Base-by-base conservation (phyloP, 352 stramenopile genomes). In the Phytophthora sojae region DNA sequence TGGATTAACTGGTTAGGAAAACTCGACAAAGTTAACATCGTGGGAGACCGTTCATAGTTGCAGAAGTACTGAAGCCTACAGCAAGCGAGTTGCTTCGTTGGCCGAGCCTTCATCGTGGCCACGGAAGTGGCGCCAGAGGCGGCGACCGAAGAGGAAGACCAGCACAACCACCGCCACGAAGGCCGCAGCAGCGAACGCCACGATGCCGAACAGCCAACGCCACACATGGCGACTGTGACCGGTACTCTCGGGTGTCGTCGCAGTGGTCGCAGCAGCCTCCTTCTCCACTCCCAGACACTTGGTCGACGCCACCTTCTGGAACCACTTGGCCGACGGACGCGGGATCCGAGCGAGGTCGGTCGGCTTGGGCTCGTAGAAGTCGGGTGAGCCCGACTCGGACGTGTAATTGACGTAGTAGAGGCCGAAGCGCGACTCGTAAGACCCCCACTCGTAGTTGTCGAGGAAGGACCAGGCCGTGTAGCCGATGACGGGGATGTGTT, bases 391-490 rank as follows among this genome's bases (percentile, higher is more conserved):
- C 7, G 59, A 57, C 39, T 76, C 14, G 5, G 58, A 71, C 67
- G 78, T 81, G 50, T 76, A 86, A 55, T 86, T 76, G 56, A 89
- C 79, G 60, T 89, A 81, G 59, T 83, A 85, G 2, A 89, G 42
- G 0, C 79, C 81, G 37, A 84, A 89, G 54, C 81, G 78, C 3
- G 75, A 67, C 2, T 64, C 61, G 50, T 73, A 84, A 44, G 66
- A 73, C 6, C 66, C 66, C 66, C 66, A 73, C 66, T 73, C 66
- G 54, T 69, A 73, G 55, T 73, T 73, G 35, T 73, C 66, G 21
- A 73, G 29, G 42, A 73, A 63, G 11, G 53, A 64, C 66, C 66
- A 73, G n/a, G 66, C 68, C 39, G 62, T 71, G 57, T 75, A 75
- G 39, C 68, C 68, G 19, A 75, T 61, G 6, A 75, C 32, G 7